These are phyloP conservation scores for Xerocomus spinulosus DNA, from an alignment of 768 basidiomycete genomes.

Conservation along the genomic window DNA sequence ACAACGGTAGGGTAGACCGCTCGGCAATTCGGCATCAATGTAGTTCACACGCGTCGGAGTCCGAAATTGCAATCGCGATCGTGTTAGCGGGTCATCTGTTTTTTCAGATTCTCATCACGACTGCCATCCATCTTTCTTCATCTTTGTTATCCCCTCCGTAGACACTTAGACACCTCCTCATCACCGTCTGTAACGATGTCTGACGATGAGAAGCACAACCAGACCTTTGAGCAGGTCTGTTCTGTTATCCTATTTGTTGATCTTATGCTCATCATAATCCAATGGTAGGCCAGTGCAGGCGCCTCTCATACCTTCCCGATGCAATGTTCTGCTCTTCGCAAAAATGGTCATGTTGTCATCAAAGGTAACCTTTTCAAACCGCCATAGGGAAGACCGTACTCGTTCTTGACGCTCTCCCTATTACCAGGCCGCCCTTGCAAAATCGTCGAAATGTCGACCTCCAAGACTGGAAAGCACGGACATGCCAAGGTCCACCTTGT, in stretches of 20 bases:
- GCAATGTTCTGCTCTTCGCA: constrained; percentile 96
- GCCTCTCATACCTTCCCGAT: constrained; percentile 79
- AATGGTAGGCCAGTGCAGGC: constrained; percentile 57
- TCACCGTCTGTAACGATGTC: constrained; percentile 53
- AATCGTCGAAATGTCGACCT: constrained; percentile 98
- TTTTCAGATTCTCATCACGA: constrained; percentile 17
- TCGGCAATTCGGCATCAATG: constrained; percentile 20
- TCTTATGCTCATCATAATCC: constrained; percentile 13
- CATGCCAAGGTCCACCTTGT: constrained; percentile 99
- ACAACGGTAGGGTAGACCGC: background rate
- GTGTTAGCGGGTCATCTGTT: constrained; percentile 6
- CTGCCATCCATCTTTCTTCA: constrained; percentile 20
- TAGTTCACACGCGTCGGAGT: constrained; percentile 33
- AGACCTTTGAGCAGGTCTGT: constrained; percentile 77
- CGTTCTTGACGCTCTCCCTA: background rate
- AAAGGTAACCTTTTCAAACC: constrained; percentile 49
- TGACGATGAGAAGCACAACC: constrained; percentile 92
- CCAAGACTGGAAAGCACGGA: constrained; percentile 99
- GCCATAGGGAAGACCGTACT: background rate
- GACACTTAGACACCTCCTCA: constrained; percentile 19
- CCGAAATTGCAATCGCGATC: constrained; percentile 35
- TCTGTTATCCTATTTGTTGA: constrained; percentile 6
- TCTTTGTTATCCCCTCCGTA: constrained; percentile 23
- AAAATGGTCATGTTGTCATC: constrained; percentile 93
- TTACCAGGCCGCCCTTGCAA: constrained; percentile 85